These are phyloP conservation scores for Aspergillus brunneoviolaceus DNA, from an alignment of 2,329 filamentous ascomycete genomes.

Conservation along the genomic window DNA sequence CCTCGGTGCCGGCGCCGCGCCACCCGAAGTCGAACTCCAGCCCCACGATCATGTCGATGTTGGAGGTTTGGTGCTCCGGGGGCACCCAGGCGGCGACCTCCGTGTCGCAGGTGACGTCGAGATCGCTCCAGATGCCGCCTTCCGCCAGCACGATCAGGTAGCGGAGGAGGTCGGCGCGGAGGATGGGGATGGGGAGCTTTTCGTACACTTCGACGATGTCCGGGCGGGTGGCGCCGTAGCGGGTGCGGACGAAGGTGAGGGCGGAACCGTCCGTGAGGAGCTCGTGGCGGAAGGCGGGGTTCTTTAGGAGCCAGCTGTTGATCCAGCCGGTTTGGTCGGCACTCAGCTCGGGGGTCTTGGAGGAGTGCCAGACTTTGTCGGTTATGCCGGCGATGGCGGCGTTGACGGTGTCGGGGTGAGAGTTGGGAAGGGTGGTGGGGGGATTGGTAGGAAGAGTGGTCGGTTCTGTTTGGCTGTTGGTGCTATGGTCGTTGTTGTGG, in stretches of 20 bases:
- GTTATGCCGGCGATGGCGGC: background rate
- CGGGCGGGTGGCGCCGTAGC: conserved; percentile 33
- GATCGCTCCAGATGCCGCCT: conserved; percentile 46
- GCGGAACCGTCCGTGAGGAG: conserved; percentile 28
- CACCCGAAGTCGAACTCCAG: conserved; percentile 37
- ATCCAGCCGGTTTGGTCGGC: conserved; percentile 1
- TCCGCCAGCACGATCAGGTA: conserved; percentile 43
- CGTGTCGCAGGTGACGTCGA: conserved; percentile 37
- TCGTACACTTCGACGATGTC: conserved; percentile 41
- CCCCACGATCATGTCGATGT: conserved; percentile 38
- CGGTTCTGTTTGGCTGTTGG: background rate
- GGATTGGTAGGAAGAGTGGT: background rate
- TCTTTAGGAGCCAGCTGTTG: background rate
- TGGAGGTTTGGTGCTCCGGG: conserved; percentile 24
- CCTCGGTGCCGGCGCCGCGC: background rate
- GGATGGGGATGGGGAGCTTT: conserved; percentile 37
- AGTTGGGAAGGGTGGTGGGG: background rate
- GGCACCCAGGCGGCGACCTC: conserved; percentile 41
- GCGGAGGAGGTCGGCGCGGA: conserved; percentile 46
- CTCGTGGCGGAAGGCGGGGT: conserved; percentile 3
- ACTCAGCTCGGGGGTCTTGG: background rate
- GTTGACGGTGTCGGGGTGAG: background rate
- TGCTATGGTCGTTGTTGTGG: too few relatives aligned
- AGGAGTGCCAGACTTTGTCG: conserved; percentile 5
- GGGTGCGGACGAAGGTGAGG: conserved; percentile 33